Conservation (phyloP, 257 asterid genomes). For the Agastache rugosa region DNA sequence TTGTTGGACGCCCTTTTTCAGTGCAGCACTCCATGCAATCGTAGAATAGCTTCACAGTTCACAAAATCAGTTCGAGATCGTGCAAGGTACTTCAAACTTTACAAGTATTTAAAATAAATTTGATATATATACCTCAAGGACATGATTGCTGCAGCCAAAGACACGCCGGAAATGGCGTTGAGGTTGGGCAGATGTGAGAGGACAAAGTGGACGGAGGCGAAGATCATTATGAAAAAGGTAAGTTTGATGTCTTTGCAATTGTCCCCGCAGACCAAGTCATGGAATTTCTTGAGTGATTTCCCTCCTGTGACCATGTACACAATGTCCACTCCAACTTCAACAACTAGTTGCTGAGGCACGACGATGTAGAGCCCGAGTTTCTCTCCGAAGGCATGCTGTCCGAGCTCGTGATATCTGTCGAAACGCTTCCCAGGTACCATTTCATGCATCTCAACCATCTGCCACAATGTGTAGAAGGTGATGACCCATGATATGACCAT, state of each 20-base stretch:
- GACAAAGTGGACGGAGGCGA: slow-evolving; percentile 89
- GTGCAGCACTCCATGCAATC: slow-evolving; percentile 88
- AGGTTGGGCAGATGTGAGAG: slow-evolving; percentile 94
- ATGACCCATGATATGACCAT: slow-evolving; percentile 80
- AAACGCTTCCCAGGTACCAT: slow-evolving; percentile 95
- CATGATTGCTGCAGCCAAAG: slow-evolving; percentile 95
- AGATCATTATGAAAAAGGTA: slow-evolving; percentile 82
- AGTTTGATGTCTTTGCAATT: slow-evolving; percentile 60
- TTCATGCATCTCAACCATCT: slow-evolving; percentile 98
- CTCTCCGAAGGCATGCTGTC: slow-evolving; percentile 90
- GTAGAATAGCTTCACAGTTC: slow-evolving; percentile 68
- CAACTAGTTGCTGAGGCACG: slow-evolving; percentile 86
- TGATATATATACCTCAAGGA: slow-evolving; percentile 67
- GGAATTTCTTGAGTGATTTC: slow-evolving; percentile 72
- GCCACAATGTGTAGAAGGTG: slow-evolving; percentile 88
- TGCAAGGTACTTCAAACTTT: background rate
- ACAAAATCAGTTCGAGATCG: background rate
- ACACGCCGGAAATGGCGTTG: slow-evolving; percentile 87
- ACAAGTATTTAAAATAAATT: background rate
- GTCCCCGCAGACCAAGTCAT: slow-evolving; percentile 51
- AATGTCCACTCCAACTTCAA: slow-evolving; percentile 83
- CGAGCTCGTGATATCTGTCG: slow-evolving; percentile 90
- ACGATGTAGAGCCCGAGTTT: slow-evolving; percentile 89
- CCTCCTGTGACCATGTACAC: slow-evolving; percentile 98
- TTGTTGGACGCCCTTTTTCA: slow-evolving; percentile 62